Evolutionary conservation across 768 basidiomycete genomes (phyloP).

Genomic region (Auricularia sp.): DNA sequence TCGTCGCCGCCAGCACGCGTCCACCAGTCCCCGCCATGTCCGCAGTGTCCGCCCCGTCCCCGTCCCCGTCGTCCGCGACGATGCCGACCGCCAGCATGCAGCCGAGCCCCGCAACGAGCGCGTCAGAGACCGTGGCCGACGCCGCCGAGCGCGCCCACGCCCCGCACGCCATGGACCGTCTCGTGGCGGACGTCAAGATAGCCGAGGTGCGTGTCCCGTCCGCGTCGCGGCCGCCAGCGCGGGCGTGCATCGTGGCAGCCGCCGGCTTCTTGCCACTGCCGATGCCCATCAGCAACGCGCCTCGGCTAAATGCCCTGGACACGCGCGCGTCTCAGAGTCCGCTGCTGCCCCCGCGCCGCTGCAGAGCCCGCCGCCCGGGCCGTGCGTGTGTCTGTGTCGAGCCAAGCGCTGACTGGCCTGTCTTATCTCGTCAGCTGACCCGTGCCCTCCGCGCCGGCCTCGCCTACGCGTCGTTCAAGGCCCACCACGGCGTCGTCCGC

Average conservation of each 20-base stretch:
- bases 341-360: neutral
- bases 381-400: neutral
- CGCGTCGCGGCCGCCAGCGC: neutral
- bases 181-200: constrained; percentile 68
- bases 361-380: no score
- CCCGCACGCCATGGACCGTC: constrained; percentile 61
- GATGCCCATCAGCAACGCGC: neutral
- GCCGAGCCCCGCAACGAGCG: constrained; percentile 27
- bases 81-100: constrained; percentile 52
- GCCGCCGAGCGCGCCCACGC: constrained; percentile 45
- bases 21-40: neutral
- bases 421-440: constrained; percentile 46
- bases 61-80: constrained; percentile 9
- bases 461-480: constrained; percentile 78
- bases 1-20: no score
- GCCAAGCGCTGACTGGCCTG: constrained; percentile 10
- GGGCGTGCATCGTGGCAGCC: neutral
- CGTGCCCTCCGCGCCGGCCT: constrained; percentile 72
- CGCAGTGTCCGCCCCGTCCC: neutral
- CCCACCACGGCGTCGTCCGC: constrained; percentile 58
- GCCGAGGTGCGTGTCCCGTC: constrained; percentile 45
- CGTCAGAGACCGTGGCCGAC: constrained; percentile 28
- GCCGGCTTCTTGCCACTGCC: neutral
- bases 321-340: constrained; percentile 13
- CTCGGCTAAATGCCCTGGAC: constrained; percentile 5